phyloP scores from a whole-genome alignment of 495 filamentous ascomycete species.

The Penicillium coprophilum region DNA sequence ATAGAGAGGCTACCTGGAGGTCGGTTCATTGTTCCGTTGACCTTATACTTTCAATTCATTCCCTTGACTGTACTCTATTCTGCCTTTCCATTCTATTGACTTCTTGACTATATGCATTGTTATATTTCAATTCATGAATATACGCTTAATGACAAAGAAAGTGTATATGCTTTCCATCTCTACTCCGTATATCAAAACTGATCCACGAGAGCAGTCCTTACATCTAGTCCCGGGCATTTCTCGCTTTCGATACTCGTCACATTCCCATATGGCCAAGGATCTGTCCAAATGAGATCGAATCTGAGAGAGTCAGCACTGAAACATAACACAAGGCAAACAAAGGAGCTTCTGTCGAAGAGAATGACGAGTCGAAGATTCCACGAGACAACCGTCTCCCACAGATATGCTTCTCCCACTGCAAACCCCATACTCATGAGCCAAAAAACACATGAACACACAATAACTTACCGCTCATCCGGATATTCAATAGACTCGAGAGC shows the following conservation, averaged over 20 bases:
- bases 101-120: background rate
- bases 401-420: background rate
- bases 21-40: background rate
- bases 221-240: slow-evolving; percentile 46
- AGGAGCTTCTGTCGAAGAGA: background rate
- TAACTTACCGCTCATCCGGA: slow-evolving; percentile 31
- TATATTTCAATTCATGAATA: background rate
- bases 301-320: slow-evolving; percentile 21
- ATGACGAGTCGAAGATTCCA: background rate
- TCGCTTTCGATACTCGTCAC: slow-evolving; percentile 41
- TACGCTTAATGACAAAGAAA: background rate
- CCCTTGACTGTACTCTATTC: background rate
- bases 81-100: background rate
- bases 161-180: background rate
- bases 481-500: slow-evolving; percentile 21
- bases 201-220: slow-evolving; percentile 11
- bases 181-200: slow-evolving; percentile 22
- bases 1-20: background rate
- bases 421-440: background rate
- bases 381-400: background rate
- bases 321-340: background rate
- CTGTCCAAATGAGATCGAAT: slow-evolving; percentile 52
- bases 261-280: slow-evolving; percentile 39
- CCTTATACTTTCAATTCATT: background rate
- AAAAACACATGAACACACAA: slow-evolving; percentile 2